A percentile compares a stretch with the other conserved stretches of the same genome.
Conservation (phyloP, 129 eudicot species). For the Mikania micrantha region DNA sequence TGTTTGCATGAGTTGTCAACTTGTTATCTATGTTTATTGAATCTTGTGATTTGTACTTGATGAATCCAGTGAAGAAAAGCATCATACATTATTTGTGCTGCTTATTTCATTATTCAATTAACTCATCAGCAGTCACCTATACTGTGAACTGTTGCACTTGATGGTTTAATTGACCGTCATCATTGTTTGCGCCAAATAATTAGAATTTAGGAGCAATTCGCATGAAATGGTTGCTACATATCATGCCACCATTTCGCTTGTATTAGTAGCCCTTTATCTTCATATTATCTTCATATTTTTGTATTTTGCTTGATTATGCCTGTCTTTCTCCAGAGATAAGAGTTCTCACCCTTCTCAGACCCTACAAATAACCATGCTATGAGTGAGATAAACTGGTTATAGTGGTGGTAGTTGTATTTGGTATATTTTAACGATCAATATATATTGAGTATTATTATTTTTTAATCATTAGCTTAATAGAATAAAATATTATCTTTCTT, state of each 20-base stretch:
- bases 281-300: too few species aligned
- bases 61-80: neutral
- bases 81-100: neutral
- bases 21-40: neutral
- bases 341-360: too few species aligned
- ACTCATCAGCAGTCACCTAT: neutral
- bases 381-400: too few species aligned
- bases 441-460: neutral
- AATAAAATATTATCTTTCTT: neutral
- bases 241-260: too few species aligned
- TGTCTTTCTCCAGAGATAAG: too few species aligned
- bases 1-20: neutral
- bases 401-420: too few species aligned
- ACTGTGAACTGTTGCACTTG: neutral
- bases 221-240: too few species aligned
- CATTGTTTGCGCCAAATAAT: neutral
- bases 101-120: neutral
- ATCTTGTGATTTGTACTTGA: neutral
- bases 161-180: neutral
- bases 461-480: neutral
- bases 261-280: too few species aligned
- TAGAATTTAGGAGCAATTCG: too few species aligned
- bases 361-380: too few species aligned
- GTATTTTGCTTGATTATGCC: too few species aligned
- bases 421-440: neutral